These are phyloP conservation scores for Parastagonospora nodorum DNA, from an alignment of 2,329 filamentous ascomycete species.

Conservation along the genomic window DNA sequence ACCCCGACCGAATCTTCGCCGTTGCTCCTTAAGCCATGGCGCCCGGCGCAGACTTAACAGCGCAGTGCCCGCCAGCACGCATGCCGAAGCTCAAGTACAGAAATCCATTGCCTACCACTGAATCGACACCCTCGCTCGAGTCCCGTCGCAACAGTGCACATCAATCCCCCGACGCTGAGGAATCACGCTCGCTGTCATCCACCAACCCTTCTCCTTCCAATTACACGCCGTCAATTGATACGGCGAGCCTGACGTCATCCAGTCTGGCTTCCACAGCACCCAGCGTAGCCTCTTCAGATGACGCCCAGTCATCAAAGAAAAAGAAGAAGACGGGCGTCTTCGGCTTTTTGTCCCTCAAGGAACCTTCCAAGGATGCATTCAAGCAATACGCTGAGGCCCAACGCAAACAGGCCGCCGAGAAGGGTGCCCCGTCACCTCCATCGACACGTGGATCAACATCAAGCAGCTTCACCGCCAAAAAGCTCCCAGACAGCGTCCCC, in stretches of 20 bases:
- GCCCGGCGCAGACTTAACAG: slow-evolving; percentile 31
- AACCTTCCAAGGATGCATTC: slow-evolving; percentile 54
- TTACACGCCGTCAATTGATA: slow-evolving; percentile 21
- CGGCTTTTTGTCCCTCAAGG: slow-evolving; percentile 55
- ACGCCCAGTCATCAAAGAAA: slow-evolving; percentile 37
- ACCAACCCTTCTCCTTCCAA: slow-evolving; percentile 9
- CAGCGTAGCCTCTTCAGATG: slow-evolving; percentile 31
- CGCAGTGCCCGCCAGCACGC: slow-evolving; percentile 31
- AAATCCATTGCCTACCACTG: slow-evolving; percentile 34
- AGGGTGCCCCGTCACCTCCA: slow-evolving; percentile 21
- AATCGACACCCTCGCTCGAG: slow-evolving; percentile 19
- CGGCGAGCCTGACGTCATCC: slow-evolving; percentile 30
- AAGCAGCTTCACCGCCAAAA: slow-evolving; percentile 43
- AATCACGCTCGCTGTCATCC: slow-evolving; percentile 11
- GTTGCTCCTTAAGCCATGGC: slow-evolving; percentile 34
- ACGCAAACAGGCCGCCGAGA: slow-evolving; percentile 45
- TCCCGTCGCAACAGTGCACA: background rate
- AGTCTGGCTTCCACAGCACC: slow-evolving; percentile 40
- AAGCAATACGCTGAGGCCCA: slow-evolving; percentile 53
- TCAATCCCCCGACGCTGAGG: slow-evolving; percentile 6
- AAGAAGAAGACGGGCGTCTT: slow-evolving; percentile 47
- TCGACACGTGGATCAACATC: slow-evolving; percentile 5
- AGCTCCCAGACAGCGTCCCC: slow-evolving; percentile 55
- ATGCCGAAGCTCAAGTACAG: slow-evolving; percentile 44
- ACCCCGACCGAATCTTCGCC: slow-evolving; percentile 30